Evolutionary conservation across 75 land plant genomes (phyloP).

Genomic region (Azolla pinnata): DNA sequence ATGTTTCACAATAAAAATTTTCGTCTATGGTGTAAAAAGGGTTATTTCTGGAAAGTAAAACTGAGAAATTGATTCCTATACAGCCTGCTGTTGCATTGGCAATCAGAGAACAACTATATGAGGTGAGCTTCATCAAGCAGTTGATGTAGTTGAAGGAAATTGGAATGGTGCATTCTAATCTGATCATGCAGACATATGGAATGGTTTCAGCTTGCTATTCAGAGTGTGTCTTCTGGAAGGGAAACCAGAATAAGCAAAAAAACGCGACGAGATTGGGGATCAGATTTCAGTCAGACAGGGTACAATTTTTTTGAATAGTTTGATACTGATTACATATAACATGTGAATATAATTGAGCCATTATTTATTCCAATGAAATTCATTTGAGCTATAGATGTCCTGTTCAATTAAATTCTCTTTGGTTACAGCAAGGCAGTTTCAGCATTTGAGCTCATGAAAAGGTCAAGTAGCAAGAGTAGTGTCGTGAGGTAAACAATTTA

Average conservation of each 20-base stretch:
- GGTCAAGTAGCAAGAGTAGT: constrained; percentile 57
- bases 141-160: background rate
- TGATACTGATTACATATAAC: too few species aligned
- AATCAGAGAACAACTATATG: constrained; percentile 85
- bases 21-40: too few species aligned
- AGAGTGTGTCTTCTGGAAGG: constrained; percentile 64
- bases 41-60: too few species aligned
- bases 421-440: constrained; percentile 24
- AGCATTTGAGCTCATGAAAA: constrained; percentile 61
- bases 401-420: too few species aligned
- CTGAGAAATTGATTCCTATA: constrained; percentile 10
- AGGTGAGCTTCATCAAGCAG: constrained; percentile 36
- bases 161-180: background rate
- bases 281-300: constrained; percentile 50
- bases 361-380: too few species aligned
- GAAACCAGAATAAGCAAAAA: constrained; percentile 76
- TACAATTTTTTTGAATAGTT: constrained; percentile 3
- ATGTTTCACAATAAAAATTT: background rate
- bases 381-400: too few species aligned
- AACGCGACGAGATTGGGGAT: constrained; percentile 42
- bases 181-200: background rate
- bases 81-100: constrained; percentile 93
- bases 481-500: constrained; percentile 38
- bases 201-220: constrained; percentile 65
- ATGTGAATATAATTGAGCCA: too few species aligned